Conservation (phyloP, 2,329 filamentous ascomycete genomes). For the Phaeophleospora eucalypticola region DNA sequence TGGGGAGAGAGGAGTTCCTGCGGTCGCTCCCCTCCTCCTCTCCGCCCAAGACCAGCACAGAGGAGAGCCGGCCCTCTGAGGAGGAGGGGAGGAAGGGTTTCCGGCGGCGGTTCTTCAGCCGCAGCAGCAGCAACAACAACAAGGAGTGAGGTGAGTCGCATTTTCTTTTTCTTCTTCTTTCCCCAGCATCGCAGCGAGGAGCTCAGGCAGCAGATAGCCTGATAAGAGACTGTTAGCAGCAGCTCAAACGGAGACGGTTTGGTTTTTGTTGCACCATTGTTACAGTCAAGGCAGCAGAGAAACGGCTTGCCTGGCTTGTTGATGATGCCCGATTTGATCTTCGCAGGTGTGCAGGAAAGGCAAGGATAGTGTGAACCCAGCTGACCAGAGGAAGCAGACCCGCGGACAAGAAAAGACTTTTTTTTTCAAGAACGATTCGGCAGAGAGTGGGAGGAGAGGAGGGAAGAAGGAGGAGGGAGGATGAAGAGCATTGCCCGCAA, state of each 20-base stretch:
- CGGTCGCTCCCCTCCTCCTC: constrained; percentile 4
- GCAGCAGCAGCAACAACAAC: too few relatives aligned
- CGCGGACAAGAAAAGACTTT: too few relatives aligned
- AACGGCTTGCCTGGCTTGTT: constrained; percentile 30
- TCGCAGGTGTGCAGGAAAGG: constrained; percentile 27
- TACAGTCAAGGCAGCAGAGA: constrained; percentile 30
- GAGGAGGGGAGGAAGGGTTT: too few relatives aligned
- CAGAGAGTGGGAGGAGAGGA: background rate
- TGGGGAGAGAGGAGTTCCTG: constrained; percentile 16
- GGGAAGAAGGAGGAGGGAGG: background rate
- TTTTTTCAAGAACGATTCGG: background rate
- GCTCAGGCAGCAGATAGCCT: background rate
- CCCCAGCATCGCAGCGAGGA: background rate
- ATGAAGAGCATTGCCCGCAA: too few relatives aligned
- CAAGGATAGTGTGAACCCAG: constrained; percentile 18
- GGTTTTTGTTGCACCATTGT: constrained; percentile 29
- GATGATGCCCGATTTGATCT: constrained; percentile 25
- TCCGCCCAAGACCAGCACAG: background rate
- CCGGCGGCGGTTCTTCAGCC: too few relatives aligned
- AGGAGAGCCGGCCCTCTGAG: background rate
- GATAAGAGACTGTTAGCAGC: background rate
- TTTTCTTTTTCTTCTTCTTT: too few relatives aligned
- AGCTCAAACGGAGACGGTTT: background rate
- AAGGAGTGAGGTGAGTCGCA: too few relatives aligned
- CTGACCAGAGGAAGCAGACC: constrained; percentile 16